Conservation (phyloP, 2,329 filamentous ascomycete genomes). For the Colletotrichum theobromicola region DNA sequence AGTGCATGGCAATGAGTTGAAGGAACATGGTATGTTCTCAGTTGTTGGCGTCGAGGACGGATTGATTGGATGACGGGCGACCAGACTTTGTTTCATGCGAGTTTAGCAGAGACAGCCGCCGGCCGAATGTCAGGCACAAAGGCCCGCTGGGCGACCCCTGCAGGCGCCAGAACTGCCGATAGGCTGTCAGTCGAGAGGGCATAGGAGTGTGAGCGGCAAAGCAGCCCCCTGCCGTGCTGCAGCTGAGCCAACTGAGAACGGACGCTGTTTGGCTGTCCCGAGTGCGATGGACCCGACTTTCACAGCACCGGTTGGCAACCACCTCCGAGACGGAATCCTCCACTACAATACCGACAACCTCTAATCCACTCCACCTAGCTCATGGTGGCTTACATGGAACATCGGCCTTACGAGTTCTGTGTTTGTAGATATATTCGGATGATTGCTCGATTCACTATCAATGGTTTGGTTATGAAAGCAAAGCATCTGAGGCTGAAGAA, state of each 20-base stretch:
- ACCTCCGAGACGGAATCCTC: not conserved
- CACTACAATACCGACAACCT: not conserved
- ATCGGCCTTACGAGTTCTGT: not conserved
- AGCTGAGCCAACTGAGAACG: not conserved
- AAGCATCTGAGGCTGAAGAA: not conserved
- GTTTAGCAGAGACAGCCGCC: conserved; percentile 20
- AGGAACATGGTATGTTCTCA: conserved; percentile 15
- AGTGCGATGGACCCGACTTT: not conserved
- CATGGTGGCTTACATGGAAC: not conserved
- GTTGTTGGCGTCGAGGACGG: not conserved
- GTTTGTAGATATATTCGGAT: not conserved
- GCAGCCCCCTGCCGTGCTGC: conserved; percentile 3
- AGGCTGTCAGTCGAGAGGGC: not conserved
- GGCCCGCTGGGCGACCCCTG: conserved; percentile 10
- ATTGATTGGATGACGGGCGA: conserved; percentile 17
- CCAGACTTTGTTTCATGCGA: conserved; percentile 13
- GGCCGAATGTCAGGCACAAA: conserved; percentile 12
- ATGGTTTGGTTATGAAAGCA: not conserved
- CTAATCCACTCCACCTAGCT: not conserved
- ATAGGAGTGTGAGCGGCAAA: conserved; percentile 15
- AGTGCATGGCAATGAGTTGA: not conserved
- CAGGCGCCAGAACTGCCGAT: conserved; percentile 10
- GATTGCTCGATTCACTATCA: not conserved
- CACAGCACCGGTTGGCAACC: not conserved
- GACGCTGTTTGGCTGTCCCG: not conserved